A percentile compares a stretch with the other conserved stretches of the same genome.
Evolutionary conservation across 495 filamentous ascomycete genomes (phyloP).

Genomic region (Neohortaea acidophila): DNA sequence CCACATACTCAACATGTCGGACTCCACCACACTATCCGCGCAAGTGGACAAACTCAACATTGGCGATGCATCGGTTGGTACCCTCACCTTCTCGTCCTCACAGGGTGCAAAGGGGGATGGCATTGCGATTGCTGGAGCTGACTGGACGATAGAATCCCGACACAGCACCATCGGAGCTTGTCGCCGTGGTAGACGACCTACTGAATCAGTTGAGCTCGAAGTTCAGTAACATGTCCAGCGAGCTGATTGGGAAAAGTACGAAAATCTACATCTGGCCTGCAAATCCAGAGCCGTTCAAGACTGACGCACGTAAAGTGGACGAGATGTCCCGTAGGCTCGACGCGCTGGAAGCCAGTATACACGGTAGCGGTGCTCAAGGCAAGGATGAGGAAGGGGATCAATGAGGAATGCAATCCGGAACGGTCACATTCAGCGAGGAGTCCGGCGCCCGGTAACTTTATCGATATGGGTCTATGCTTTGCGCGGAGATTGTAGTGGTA

Average conservation of each 20-base stretch:
- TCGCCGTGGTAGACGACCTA: constrained; percentile 67
- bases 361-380: constrained; percentile 33
- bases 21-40: constrained; percentile 9
- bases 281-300: background rate
- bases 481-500: too few species aligned
- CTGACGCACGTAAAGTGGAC: constrained; percentile 49
- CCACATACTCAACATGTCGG: too few species aligned
- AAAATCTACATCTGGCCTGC: constrained; percentile 6
- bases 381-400: constrained; percentile 3
- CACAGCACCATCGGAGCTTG: constrained; percentile 41
- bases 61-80: constrained; percentile 5
- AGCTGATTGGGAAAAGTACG: constrained; percentile 80
- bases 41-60: constrained; percentile 15
- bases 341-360: constrained; percentile 63
- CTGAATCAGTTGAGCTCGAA: constrained; percentile 71
- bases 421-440: too few species aligned
- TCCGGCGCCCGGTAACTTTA: too few species aligned
- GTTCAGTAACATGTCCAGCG: constrained; percentile 62
- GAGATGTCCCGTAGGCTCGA: constrained; percentile 87
- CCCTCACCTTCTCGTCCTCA: background rate
- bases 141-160: constrained; percentile 6
- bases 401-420: too few species aligned
- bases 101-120: background rate
- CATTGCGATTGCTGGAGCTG: background rate
- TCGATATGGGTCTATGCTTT: too few species aligned